A percentile compares a stretch with the other conserved stretches of the same genome.
phyloP scores from a whole-genome alignment of 2,329 filamentous ascomycete genomes.

The Coniochaeta hoffmannii region DNA sequence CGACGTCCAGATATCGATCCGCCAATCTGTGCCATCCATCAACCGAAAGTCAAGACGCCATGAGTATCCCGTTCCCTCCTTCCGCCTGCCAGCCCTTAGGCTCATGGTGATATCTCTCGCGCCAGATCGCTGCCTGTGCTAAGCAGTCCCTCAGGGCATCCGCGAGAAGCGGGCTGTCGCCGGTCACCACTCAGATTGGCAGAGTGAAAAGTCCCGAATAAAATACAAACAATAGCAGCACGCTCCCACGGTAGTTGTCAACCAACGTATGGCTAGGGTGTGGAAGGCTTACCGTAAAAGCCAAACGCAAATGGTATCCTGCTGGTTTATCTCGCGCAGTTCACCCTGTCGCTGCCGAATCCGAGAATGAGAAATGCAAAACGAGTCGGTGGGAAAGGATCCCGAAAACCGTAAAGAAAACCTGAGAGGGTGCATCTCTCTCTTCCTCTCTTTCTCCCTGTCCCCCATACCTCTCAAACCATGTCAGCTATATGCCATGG shows the following conservation, averaged over 20 bases:
- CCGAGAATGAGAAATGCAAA: constrained; percentile 8
- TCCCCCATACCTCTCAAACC: too few relatives aligned
- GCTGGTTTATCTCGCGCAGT: neutral
- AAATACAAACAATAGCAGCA: neutral
- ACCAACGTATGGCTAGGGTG: neutral
- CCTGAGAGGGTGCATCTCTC: neutral
- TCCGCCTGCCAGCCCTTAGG: neutral
- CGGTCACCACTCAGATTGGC: too few relatives aligned
- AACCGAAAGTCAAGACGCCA: neutral
- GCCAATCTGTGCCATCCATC: neutral
- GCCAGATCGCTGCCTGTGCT: neutral
- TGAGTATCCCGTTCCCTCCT: neutral
- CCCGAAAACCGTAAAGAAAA: neutral
- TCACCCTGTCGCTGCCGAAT: neutral
- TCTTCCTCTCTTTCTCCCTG: too few relatives aligned
- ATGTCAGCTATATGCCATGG: neutral
- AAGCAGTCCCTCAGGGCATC: neutral
- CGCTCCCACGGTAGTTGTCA: neutral
- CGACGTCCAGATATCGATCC: neutral
- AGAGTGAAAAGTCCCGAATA: neutral
- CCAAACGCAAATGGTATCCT: neutral
- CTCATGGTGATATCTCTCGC: neutral
- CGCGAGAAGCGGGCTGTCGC: too few relatives aligned
- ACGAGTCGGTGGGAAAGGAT: neutral
- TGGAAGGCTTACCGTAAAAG: neutral